Base-by-base conservation (phyloP, 1,139 yeast species). In the Protomyces inundatus region DNA sequence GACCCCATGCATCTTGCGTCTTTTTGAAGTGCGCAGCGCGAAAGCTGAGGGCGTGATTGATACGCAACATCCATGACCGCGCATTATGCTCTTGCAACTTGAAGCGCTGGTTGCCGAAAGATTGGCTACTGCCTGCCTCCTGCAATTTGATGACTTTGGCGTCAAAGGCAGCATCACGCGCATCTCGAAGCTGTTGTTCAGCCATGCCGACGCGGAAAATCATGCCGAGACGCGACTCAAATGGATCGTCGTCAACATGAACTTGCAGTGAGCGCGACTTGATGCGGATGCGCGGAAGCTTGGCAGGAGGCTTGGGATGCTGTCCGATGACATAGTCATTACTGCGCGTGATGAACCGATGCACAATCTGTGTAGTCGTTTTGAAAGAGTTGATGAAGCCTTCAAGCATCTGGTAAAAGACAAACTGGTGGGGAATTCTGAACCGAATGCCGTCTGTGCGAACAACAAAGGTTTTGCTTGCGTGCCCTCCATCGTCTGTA, bases 161-260 rank as follows among this genome's bases (percentile, higher is more conserved):
- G 46, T 87, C 86, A 71, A 88, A 86, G 4, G 83, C 75, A 4
- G 76, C 75, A 52, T 79, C 73, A 69, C 86, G 83, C 55, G 85
- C 90, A 54, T 82, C 66, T 61, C 97, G 77, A 65, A 81, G 79
- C 65, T 82, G 77, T 71, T 88, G 96, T 71, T 90, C 97, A 3
- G 82, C 75, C 60, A 81, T 68, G 1, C 97, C 97, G 40, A 89
- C 80, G 71, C 88, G 93, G 73, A 83, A 88, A 34, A 88, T 85
- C 81, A 87, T 81, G 52, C 83, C 83, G 65, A 91, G 75, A 69
- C 90, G 87, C 1, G 87, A 76, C 74, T 91, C 98, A 73, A 93
- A 90, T 4, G 95, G 90, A 74, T 91, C 97, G 75, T 90, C 97
- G 66, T 85, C 90, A 75, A 86, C 77, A 9, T 76, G 71, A 57